A percentile compares a stretch with the other conserved stretches of the same genome.
phyloP scores from a whole-genome alignment of 768 basidiomycete species.

The Amyloporia xantha region DNA sequence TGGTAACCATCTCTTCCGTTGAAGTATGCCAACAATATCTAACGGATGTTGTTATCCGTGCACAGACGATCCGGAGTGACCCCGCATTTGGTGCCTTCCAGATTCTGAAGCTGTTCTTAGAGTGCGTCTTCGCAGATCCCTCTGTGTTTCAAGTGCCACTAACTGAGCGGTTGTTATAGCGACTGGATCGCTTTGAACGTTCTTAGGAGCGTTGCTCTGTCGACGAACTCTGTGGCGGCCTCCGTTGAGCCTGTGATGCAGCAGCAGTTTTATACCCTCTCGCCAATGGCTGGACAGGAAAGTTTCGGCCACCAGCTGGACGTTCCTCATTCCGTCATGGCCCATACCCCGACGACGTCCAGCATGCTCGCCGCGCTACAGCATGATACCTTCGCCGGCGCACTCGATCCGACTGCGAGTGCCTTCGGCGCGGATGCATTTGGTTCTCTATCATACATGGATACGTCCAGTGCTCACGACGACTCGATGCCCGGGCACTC shows the following conservation, averaged over 20 bases:
- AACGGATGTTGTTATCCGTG: conserved; percentile 2
- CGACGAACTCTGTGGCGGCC: conserved; percentile 86
- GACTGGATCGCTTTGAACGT: conserved; percentile 93
- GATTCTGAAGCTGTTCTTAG: conserved; percentile 84
- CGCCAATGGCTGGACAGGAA: conserved; percentile 87
- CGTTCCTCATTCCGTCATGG: conserved; percentile 56
- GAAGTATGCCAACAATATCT: neutral
- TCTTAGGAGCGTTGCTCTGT: conserved; percentile 77
- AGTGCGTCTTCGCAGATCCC: conserved; percentile 44
- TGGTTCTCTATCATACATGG: conserved; percentile 70
- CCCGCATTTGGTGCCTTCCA: conserved; percentile 91
- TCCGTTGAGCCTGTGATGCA: conserved; percentile 91
- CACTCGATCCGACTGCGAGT: conserved; percentile 58
- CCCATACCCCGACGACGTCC: conserved; percentile 79
- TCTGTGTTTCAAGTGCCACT: conserved; percentile 1
- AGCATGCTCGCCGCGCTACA: conserved; percentile 89
- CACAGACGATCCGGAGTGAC: conserved; percentile 89
- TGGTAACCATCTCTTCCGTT: conserved; percentile 42
- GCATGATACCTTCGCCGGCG: conserved; percentile 60
- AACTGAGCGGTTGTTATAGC: conserved; percentile 31
- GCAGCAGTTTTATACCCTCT: conserved; percentile 80
- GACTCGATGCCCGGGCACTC: conserved; percentile 58
- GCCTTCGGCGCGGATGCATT: conserved; percentile 66
- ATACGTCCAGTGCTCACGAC: conserved; percentile 57
- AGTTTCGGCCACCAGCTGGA: conserved; percentile 59